Evolutionary conservation across 805 yeast species (phyloP).

Genomic region (Metschnikowia lachancei): DNA sequence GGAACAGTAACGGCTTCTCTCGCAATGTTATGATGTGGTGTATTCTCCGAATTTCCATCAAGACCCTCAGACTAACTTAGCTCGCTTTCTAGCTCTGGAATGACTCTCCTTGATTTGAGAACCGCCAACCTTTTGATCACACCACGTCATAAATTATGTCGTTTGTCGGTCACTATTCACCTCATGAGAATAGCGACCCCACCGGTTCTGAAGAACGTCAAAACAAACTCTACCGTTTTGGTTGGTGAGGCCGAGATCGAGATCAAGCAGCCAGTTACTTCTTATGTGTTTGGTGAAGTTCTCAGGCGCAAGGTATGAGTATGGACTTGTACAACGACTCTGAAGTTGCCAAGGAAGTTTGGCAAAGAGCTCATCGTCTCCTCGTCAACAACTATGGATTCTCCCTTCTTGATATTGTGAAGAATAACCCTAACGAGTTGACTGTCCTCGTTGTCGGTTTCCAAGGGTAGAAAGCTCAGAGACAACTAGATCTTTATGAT

Average conservation of each 20-base stretch:
- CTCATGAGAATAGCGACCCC: too few species aligned
- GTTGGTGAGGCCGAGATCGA: slow-evolving; percentile 97
- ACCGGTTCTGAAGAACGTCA: slow-evolving; percentile 77
- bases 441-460: slow-evolving; percentile 98
- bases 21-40: too few species aligned
- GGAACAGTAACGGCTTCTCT: too few species aligned
- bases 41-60: too few species aligned
- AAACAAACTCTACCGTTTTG: slow-evolving; percentile 73
- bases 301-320: slow-evolving; percentile 99
- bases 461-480: slow-evolving; percentile 90
- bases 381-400: slow-evolving; percentile 93
- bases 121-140: too few species aligned
- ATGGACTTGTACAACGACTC: slow-evolving; percentile 94
- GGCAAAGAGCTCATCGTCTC: slow-evolving; percentile 97
- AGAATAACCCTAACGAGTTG: slow-evolving; percentile 90
- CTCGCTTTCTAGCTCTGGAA: too few species aligned
- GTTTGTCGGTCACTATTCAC: too few species aligned
- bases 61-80: too few species aligned
- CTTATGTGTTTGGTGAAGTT: slow-evolving; percentile 98
- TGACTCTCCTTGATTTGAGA: too few species aligned
- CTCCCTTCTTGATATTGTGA: slow-evolving; percentile 93
- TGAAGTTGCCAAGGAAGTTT: slow-evolving; percentile 87
- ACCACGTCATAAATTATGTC: too few species aligned
- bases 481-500: slow-evolving; percentile 95
- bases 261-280: slow-evolving; percentile 95